These are phyloP conservation scores for Hysterium pulicare DNA, from an alignment of 2,329 filamentous ascomycete species.

Conservation along the genomic window DNA sequence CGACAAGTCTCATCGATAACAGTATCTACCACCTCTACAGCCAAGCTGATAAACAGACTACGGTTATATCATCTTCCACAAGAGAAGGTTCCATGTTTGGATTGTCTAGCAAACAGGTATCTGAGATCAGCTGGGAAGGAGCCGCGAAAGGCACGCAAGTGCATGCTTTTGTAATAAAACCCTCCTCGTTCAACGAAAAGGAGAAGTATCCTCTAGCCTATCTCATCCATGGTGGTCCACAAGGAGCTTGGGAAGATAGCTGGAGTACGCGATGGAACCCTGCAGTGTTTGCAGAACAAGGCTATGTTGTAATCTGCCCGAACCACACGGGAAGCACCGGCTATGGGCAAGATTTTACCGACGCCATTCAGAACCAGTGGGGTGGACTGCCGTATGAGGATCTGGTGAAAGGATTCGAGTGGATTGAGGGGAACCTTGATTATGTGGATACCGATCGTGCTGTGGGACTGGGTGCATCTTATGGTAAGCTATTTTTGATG, in stretches of 20 bases:
- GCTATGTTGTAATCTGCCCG: conserved; percentile 76
- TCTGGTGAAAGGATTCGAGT: conserved; percentile 72
- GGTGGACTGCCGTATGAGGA: conserved; percentile 82
- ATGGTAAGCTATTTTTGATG: conserved; percentile 27
- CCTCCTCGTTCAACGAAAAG: conserved; percentile 59
- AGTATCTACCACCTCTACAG: conserved; percentile 54
- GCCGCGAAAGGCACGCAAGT: conserved; percentile 58
- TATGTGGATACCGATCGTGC: conserved; percentile 68
- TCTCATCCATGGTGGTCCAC: conserved; percentile 79
- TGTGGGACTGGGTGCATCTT: conserved; percentile 67
- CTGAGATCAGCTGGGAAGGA: conserved; percentile 67
- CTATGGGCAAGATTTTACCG: conserved; percentile 73
- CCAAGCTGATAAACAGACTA: conserved; percentile 12
- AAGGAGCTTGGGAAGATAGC: conserved; percentile 69
- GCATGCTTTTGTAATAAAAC: conserved; percentile 68
- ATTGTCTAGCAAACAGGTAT: conserved; percentile 60
- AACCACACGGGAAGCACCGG: conserved; percentile 83
- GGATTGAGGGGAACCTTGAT: conserved; percentile 62
- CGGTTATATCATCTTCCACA: conserved; percentile 59
- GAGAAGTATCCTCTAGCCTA: conserved; percentile 78
- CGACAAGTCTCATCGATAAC: conserved; percentile 69
- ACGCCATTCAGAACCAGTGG: conserved; percentile 78
- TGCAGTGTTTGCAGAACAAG: conserved; percentile 81
- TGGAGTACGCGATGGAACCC: conserved; percentile 87
- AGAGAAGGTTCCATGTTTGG: conserved; percentile 65